phyloP scores from a whole-genome alignment of 352 stramenopile species.

The Pythium insidiosum region DNA sequence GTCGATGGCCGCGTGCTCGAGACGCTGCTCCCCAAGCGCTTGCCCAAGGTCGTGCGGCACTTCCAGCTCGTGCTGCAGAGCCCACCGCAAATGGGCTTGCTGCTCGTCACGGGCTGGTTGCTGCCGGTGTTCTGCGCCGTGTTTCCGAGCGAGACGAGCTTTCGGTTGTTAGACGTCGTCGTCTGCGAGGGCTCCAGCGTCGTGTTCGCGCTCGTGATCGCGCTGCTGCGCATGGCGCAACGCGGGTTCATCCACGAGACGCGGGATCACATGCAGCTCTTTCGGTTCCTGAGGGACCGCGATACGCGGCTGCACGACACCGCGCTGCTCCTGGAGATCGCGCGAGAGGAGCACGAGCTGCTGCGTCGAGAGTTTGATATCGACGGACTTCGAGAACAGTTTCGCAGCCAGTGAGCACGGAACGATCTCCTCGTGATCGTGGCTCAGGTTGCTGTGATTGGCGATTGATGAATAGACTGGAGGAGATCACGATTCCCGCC shows the following conservation, averaged over 20 bases:
- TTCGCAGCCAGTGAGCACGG: too few species aligned
- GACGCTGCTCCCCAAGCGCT: conserved; percentile 25
- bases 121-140: conserved; percentile 54
- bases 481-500: too few species aligned
- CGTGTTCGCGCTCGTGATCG: conserved; percentile 46
- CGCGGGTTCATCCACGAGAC: conserved; percentile 39
- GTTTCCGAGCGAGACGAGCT: conserved; percentile 57
- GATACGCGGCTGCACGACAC: conserved; percentile 55
- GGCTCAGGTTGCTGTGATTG: too few species aligned
- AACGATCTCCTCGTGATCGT: too few species aligned
- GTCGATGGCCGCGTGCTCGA: conserved; percentile 51
- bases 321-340: conserved; percentile 47
- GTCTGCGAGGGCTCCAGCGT: conserved; percentile 41
- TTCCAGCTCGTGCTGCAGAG: conserved; percentile 40
- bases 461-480: too few species aligned
- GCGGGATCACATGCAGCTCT: conserved; percentile 64
- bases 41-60: conserved; percentile 50
- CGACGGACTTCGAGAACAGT: conserved; percentile 10
- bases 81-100: conserved; percentile 36
- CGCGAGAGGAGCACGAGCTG: conserved; percentile 34
- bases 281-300: conserved; percentile 46
- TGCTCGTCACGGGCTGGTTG: conserved; percentile 64
- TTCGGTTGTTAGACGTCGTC: conserved; percentile 51
- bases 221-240: conserved; percentile 47
- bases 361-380: conserved; percentile 21